A percentile compares a stretch with the other conserved stretches of the same genome.
These are phyloP conservation scores for Ceratobasidium sp. DNA, from an alignment of 1,284 basidiomycete genomes.

Conservation along the genomic window DNA sequence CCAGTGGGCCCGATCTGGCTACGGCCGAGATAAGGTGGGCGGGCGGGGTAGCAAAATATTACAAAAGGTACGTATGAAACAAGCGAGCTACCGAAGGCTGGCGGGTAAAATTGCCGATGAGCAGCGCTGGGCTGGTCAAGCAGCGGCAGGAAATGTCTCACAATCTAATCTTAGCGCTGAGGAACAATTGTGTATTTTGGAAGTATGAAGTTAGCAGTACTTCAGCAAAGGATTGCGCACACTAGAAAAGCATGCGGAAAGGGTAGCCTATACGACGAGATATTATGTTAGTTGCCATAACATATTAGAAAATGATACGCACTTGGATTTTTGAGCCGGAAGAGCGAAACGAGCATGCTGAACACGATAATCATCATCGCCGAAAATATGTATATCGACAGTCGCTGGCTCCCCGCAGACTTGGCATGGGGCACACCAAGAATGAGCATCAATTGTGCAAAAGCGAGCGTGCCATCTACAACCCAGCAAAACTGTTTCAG, in stretches of 20 bases:
- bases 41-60: too few relatives aligned
- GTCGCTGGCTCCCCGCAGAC: conserved; percentile 79
- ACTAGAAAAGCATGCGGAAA: conserved; percentile 74
- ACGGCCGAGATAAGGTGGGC: too few relatives aligned
- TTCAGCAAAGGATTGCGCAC: not conserved
- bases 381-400: conserved; percentile 91
- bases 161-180: not conserved
- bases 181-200: conserved; percentile 1
- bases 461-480: conserved; percentile 84
- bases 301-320: conserved; percentile 50
- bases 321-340: conserved; percentile 93
- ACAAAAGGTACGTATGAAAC: too few relatives aligned
- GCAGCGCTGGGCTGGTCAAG: too few relatives aligned
- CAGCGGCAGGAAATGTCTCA: too few relatives aligned
- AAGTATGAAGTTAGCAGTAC: not conserved
- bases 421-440: conserved; percentile 83
- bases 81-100: too few relatives aligned
- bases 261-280: conserved; percentile 68
- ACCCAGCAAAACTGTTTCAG: not conserved
- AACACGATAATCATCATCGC: conserved; percentile 85
- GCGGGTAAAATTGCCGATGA: too few relatives aligned
- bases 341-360: conserved; percentile 88
- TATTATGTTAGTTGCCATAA: conserved; percentile 15
- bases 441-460: conserved; percentile 85
- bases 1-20: too few relatives aligned